phyloP scores from a whole-genome alignment of 2,329 filamentous ascomycete genomes.

The Xylaria sp. region DNA sequence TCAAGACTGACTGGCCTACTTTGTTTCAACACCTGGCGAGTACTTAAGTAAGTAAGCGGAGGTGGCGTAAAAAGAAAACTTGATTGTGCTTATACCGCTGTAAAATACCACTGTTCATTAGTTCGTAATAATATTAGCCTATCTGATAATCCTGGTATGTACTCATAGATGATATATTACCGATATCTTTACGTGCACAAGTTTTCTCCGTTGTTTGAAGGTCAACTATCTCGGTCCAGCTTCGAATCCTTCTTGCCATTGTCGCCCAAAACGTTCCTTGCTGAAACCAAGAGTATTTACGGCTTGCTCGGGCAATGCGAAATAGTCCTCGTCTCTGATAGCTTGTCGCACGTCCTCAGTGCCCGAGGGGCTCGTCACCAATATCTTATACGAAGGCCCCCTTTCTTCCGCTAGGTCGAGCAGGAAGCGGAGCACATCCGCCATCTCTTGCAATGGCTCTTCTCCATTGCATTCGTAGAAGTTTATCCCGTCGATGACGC shows the following conservation, averaged over 20 bases:
- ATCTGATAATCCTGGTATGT: too few relatives aligned
- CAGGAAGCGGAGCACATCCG: conserved; percentile 11
- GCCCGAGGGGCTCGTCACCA: conserved; percentile 10
- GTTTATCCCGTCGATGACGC: conserved; percentile 15
- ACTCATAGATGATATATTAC: too few relatives aligned
- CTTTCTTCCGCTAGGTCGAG: neutral
- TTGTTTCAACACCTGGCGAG: too few relatives aligned
- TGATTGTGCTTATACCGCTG: too few relatives aligned
- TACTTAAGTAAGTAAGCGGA: too few relatives aligned
- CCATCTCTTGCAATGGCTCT: conserved; percentile 6
- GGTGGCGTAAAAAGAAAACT: too few relatives aligned
- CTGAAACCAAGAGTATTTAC: conserved; percentile 11
- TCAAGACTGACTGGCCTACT: too few relatives aligned
- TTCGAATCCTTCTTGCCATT: conserved; percentile 7
- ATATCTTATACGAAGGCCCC: conserved; percentile 1
- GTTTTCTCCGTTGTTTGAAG: too few relatives aligned
- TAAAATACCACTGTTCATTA: too few relatives aligned
- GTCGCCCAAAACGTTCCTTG: conserved; percentile 1
- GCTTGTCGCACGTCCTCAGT: conserved; percentile 18
- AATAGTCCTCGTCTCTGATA: conserved; percentile 15
- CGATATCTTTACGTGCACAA: too few relatives aligned
- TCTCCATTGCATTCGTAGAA: conserved; percentile 12
- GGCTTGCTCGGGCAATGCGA: conserved; percentile 10
- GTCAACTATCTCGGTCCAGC: neutral
- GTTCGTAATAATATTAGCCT: too few relatives aligned